Conservation (phyloP, 2,329 filamentous ascomycete species). For the Fusarium illudens region DNA sequence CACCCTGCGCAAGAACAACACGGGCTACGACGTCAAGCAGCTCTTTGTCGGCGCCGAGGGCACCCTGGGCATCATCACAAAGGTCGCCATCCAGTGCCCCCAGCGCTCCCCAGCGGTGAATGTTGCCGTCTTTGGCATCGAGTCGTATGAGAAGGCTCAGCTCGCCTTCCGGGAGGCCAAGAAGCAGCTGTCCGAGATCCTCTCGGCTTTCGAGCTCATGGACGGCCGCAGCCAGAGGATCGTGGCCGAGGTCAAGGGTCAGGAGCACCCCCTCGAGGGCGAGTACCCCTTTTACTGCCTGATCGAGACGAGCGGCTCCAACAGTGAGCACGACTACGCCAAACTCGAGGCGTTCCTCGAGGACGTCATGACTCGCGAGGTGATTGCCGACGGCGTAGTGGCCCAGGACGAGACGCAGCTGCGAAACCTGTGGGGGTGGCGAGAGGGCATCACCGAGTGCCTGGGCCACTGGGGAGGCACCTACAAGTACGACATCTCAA, state of each 20-base stretch:
- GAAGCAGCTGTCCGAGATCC: constrained; percentile 87
- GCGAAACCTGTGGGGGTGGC: constrained; percentile 85
- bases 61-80: constrained; percentile 93
- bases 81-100: constrained; percentile 86
- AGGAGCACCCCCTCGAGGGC: constrained; percentile 81
- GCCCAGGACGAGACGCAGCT: constrained; percentile 94
- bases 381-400: constrained; percentile 88
- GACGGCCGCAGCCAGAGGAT: constrained; percentile 83
- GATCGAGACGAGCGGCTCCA: constrained; percentile 95
- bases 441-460: constrained; percentile 91
- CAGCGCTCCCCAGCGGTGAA: constrained; percentile 89
- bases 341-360: constrained; percentile 93
- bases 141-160: constrained; percentile 90
- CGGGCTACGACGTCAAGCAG: constrained; percentile 96
- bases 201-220: constrained; percentile 98
- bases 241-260: constrained; percentile 76
- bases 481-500: constrained; percentile 98
- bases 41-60: constrained; percentile 96
- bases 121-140: constrained; percentile 91
- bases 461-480: constrained; percentile 91
- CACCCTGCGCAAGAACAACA: constrained; percentile 96
- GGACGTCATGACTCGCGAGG: constrained; percentile 86
- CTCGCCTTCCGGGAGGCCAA: constrained; percentile 89
- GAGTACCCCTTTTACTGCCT: constrained; percentile 95
- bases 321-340: constrained; percentile 89